Conservation (phyloP, 1,139 yeast genomes). For the Torulaspora globosa region DNA sequence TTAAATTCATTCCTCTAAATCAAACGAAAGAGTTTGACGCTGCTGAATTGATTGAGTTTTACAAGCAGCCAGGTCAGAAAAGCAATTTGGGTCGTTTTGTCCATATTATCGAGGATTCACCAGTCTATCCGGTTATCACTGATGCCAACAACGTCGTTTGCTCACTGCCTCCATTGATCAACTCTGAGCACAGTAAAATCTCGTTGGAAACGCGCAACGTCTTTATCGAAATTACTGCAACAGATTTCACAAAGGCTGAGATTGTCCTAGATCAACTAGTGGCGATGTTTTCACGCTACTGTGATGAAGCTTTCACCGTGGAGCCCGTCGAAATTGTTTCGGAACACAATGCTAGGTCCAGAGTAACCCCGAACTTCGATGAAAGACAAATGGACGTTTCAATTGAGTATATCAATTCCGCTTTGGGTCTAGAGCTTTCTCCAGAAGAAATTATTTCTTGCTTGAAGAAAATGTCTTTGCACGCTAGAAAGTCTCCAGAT, state of each 20-base stretch:
- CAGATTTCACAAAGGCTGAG: slow-evolving; percentile 90
- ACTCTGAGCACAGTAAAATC: slow-evolving; percentile 87
- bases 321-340: slow-evolving; percentile 88
- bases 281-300: slow-evolving; percentile 92
- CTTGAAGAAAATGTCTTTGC: slow-evolving; percentile 76
- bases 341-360: slow-evolving; percentile 72
- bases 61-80: slow-evolving; percentile 62
- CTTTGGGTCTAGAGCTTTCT: slow-evolving; percentile 73
- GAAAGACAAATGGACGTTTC: slow-evolving; percentile 74
- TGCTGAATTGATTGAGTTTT: slow-evolving; percentile 76
- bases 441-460: slow-evolving; percentile 65
- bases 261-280: slow-evolving; percentile 86
- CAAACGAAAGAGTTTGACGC: slow-evolving; percentile 78
- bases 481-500: slow-evolving; percentile 51
- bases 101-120: slow-evolving; percentile 82
- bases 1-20: slow-evolving; percentile 79
- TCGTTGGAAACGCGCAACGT: slow-evolving; percentile 79
- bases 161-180: slow-evolving; percentile 95
- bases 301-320: slow-evolving; percentile 68
- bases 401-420: slow-evolving; percentile 81
- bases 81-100: slow-evolving; percentile 85
- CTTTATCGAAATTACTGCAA: slow-evolving; percentile 91
- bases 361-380: slow-evolving; percentile 68
- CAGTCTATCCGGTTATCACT: slow-evolving; percentile 85
- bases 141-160: slow-evolving; percentile 77